Evolutionary conservation across 768 basidiomycete genomes (phyloP).

Genomic region (Termitomyces eurrhizus): DNA sequence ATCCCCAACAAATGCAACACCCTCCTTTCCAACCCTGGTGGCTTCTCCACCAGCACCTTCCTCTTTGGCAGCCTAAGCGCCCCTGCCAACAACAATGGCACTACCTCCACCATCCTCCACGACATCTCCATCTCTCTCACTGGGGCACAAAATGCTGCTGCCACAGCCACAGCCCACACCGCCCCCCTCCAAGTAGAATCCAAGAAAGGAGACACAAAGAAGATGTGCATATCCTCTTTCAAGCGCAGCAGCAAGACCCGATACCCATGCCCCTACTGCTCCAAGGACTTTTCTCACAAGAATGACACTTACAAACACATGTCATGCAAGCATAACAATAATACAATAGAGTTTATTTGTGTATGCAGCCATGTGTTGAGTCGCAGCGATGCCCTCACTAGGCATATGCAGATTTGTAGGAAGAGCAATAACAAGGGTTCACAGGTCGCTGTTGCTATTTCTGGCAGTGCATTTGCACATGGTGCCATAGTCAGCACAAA

Average conservation of each 20-base stretch:
- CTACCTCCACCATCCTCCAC: slow-evolving; percentile 6
- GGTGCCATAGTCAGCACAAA: neutral
- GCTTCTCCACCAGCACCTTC: slow-evolving; percentile 8
- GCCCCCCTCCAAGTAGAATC: neutral
- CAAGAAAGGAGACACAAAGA: neutral
- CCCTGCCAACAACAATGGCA: slow-evolving; percentile 10
- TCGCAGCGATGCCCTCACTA: slow-evolving; percentile 6
- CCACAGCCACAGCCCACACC: neutral
- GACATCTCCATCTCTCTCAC: slow-evolving; percentile 6
- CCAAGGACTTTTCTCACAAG: slow-evolving; percentile 11
- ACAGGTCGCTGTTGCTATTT: neutral
- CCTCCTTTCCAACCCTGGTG: neutral
- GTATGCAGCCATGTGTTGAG: slow-evolving; percentile 9
- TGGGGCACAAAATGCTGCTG: neutral
- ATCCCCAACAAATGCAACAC: neutral
- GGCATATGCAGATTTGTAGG: slow-evolving; percentile 10
- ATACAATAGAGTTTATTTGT: slow-evolving; percentile 15
- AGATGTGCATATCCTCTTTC: slow-evolving; percentile 14
- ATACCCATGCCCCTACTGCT: slow-evolving; percentile 11
- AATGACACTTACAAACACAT: slow-evolving; percentile 16
- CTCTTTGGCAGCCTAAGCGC: neutral
- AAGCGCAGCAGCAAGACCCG: slow-evolving; percentile 14
- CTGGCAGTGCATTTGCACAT: neutral
- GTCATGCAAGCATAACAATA: slow-evolving; percentile 15
- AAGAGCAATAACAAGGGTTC: slow-evolving; percentile 8